Base-by-base conservation (phyloP, 148 eudicot genomes). In the Rhododendron molle region DNA sequence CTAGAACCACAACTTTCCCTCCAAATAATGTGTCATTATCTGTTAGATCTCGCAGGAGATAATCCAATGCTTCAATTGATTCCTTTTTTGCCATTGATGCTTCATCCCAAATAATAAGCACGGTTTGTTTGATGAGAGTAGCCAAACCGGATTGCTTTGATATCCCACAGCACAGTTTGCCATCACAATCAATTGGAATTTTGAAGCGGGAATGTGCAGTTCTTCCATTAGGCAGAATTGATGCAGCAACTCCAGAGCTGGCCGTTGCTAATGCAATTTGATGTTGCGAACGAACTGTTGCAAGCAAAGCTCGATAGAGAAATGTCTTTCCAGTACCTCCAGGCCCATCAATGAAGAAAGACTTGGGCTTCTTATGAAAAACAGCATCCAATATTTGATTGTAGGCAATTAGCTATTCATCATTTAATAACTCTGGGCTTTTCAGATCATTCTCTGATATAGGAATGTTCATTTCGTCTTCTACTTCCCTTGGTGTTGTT, bases 301-400 rank as follows among this genome's bases (percentile, higher is more conserved):
- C 62, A 4, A 56, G 62, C 1, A 56, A 6, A 16, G 62, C 62
- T 4, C 62, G 21, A 16, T 56, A 56, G 0, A 56, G 21, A 5
- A 56, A 56, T 3, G 62, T 15, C 21, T 56, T 56, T 0, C 62
- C 62, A 5, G 5, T 56, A 2, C 62, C 62, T 16, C n/a, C 7
- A 1, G 1, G 62, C 3, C 62, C 21, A 56, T 16, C 7, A 4
- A 56, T 56, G 62, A 56, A 56, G 23, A 56, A 16, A 0, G 0
- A 3, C 5, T 18, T 56, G 20, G 3, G 20, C 7, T 6, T 1
- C 7, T 16, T 5, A 15, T 15, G 1, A 3, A 15, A 56, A 2
- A 0, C 6, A 15, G 7, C 21, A 0, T 15, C 5, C 1, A 18
- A 15, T 3, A 56, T 18, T 0, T 3, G 1, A 1, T 56, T 4